These are phyloP conservation scores for Retiboletus fuscus DNA, from an alignment of 1,284 basidiomycete species.

Conservation along the genomic window DNA sequence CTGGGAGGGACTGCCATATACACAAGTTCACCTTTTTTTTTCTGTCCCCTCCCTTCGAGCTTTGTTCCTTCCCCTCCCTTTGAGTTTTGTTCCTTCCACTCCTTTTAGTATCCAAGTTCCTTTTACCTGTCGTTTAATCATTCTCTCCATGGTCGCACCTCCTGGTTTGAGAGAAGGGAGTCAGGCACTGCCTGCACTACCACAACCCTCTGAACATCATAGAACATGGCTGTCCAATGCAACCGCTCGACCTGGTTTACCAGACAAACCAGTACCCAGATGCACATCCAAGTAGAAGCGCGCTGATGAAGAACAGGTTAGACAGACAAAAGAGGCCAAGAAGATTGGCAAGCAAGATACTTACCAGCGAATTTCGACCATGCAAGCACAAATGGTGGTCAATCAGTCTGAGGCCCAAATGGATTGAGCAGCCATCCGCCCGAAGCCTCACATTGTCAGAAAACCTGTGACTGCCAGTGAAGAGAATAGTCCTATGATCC, in stretches of 20 bases:
- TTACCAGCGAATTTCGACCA: not conserved
- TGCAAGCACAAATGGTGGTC: not conserved
- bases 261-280: not conserved
- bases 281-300: not conserved
- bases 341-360: not conserved
- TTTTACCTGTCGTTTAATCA: not conserved
- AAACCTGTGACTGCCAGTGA: too few species aligned
- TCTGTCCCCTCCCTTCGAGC: not conserved
- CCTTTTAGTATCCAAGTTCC: not conserved
- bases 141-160: not conserved
- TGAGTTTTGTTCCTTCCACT: too few species aligned
- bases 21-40: not conserved
- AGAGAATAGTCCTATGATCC: not conserved
- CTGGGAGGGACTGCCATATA: not conserved
- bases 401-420: not conserved
- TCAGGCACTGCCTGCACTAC: not conserved
- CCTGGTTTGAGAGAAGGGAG: not conserved
- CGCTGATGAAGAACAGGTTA: not conserved
- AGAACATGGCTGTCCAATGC: not conserved
- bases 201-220: not conserved
- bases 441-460: not conserved
- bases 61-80: not conserved
- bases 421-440: not conserved
- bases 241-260: not conserved
- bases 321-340: not conserved